Conservation (phyloP, 1,139 yeast genomes). For the Geotrichum siamense region DNA sequence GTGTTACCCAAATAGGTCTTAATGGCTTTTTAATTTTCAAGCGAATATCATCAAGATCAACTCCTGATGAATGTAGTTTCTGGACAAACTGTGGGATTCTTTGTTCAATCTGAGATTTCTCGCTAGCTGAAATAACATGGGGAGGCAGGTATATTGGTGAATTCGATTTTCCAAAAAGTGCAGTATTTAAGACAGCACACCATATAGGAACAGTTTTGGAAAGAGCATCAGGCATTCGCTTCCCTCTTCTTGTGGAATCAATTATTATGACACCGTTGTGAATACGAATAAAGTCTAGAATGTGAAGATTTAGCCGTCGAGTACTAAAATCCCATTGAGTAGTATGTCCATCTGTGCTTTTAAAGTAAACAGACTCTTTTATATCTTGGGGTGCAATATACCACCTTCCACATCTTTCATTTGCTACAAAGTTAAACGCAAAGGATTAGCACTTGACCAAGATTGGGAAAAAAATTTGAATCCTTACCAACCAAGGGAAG, state of each 20-base stretch:
- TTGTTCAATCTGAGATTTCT: slow-evolving; percentile 46
- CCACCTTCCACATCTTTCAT: slow-evolving; percentile 88
- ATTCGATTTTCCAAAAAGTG: slow-evolving; percentile 38
- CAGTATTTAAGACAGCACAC: slow-evolving; percentile 70
- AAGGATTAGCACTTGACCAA: slow-evolving; percentile 35
- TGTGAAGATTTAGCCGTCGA: slow-evolving; percentile 65
- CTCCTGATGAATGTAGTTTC: slow-evolving; percentile 38
- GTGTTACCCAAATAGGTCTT: slow-evolving; percentile 66
- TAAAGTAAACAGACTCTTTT: slow-evolving; percentile 58
- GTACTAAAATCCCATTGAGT: slow-evolving; percentile 72
- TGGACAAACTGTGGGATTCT: slow-evolving; percentile 46
- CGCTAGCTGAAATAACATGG: slow-evolving; percentile 50
- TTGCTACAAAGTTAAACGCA: slow-evolving; percentile 49
- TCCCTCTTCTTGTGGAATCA: slow-evolving; percentile 82
- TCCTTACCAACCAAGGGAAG: slow-evolving; percentile 34
- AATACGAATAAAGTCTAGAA: slow-evolving; percentile 43
- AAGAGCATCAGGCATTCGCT: slow-evolving; percentile 76
- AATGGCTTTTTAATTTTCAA: slow-evolving; percentile 43
- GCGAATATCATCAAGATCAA: slow-evolving; percentile 36
- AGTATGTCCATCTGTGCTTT: slow-evolving; percentile 86
- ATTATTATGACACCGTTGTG: slow-evolving; percentile 49
- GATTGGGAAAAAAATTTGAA: not conserved
- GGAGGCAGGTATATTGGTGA: slow-evolving; percentile 45
- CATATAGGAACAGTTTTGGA: slow-evolving; percentile 85
- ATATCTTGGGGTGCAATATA: slow-evolving; percentile 47